Conservation (phyloP, 208 protist genomes). For the Trichomonas gallinae region DNA sequence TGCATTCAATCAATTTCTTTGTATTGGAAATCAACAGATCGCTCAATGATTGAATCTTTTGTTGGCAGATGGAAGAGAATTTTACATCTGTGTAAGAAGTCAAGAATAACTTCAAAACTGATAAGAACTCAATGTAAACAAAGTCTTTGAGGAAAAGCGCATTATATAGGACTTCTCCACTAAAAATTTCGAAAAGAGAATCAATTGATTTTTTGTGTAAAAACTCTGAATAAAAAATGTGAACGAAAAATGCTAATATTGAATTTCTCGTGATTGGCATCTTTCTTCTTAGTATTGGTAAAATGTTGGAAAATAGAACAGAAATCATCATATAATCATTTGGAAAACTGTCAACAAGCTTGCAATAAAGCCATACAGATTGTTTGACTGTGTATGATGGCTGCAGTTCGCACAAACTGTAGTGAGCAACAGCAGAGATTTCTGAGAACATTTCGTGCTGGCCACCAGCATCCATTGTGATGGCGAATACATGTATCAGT, state of each 20-base stretch:
- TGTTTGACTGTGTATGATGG: neutral
- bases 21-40: neutral
- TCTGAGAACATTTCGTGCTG: neutral
- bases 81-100: neutral
- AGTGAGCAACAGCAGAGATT: neutral
- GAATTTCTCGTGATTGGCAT: neutral
- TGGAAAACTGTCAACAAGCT: neutral
- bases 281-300: neutral
- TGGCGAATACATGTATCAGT: neutral
- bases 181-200: neutral
- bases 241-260: neutral
- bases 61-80: neutral
- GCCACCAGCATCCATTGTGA: neutral
- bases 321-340: neutral
- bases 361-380: neutral
- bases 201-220: neutral
- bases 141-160: neutral
- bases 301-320: neutral
- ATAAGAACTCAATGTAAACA: neutral
- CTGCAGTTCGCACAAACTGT: neutral
- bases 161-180: neutral
- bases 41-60: neutral
- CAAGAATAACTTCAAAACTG: neutral
- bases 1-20: neutral
- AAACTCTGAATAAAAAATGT: neutral